Base-by-base conservation (phyloP, 2,329 filamentous ascomycete species). In the Lachnellula cervina region DNA sequence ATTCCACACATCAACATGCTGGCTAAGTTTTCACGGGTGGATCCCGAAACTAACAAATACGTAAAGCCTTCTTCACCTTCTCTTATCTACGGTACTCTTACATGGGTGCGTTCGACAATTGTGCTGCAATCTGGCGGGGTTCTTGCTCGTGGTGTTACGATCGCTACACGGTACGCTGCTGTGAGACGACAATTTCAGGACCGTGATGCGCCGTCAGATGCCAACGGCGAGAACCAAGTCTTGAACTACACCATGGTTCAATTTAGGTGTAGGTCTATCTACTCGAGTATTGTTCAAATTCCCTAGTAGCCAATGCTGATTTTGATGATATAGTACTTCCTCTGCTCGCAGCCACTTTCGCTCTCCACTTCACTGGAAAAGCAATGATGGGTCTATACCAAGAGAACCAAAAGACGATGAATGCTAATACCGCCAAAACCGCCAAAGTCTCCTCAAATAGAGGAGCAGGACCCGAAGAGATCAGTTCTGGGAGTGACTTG, bases 211-310 rank as follows among this genome's bases (percentile, higher is more conserved):
- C 76, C 78, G 28, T 75, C 79, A 38, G 76, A 74, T 40, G 76
- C 79, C 59, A 69, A 74, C 23, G 82, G 80, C 5, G 88, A 91
- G 74, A 90, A 84, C 68, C 85, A 87, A 64, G 88, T 91, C 1
- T 75, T 91, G 28, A 87, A 91, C 75, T 91, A 91, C 72, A 89
- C 87, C 59, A 90, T 89, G 83, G 88, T 91, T 7, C 87, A 90
- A 69, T 81, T 87, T 66, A 81, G 88, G 48, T 76, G 42, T 44
- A 21, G 19, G 42, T 44, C 16, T 14, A 21, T 44, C 19, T 21
- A 13, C n/a, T n/a, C 11, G 8, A 44, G 6, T 44, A 19, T 13
- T 44, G 7, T 23, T 13, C n/a, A 44, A 19, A 13, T 13, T 14
- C 7, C 19, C 17, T 6, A 25, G 17, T 42, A 44, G 11, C 19